Evolutionary conservation across 2,329 filamentous ascomycete genomes (phyloP).

Genomic region (Xylaria sp.): DNA sequence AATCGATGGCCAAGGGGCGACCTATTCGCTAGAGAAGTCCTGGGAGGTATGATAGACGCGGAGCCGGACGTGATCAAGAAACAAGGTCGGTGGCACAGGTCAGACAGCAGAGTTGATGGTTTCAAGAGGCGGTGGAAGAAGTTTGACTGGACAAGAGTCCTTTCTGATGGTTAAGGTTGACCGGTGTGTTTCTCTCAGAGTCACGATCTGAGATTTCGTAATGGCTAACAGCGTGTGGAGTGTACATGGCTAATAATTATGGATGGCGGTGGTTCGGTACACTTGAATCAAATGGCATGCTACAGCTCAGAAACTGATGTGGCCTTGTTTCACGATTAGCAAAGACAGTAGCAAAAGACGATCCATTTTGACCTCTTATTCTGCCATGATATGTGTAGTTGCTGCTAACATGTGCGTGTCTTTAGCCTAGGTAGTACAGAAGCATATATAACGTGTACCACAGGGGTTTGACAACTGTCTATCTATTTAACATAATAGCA

Average conservation of each 20-base stretch:
- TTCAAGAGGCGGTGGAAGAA: slow-evolving; percentile 90
- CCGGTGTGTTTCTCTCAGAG: neutral
- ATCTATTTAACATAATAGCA: too few species aligned
- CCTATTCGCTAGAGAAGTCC: slow-evolving; percentile 88
- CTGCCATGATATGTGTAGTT: neutral
- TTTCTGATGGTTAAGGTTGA: slow-evolving; percentile 55
- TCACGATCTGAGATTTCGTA: neutral
- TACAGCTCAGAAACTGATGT: neutral
- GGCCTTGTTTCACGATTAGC: neutral
- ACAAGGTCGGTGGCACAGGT: slow-evolving; percentile 85
- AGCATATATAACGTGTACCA: too few species aligned
- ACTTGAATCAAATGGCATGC: neutral
- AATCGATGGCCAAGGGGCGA: slow-evolving; percentile 90
- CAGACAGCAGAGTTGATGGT: slow-evolving; percentile 75
- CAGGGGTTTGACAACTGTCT: too few species aligned
- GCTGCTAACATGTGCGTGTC: too few species aligned
- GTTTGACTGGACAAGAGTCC: slow-evolving; percentile 84
- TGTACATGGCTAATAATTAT: too few species aligned
- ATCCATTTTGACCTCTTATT: neutral
- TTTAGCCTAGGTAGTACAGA: too few species aligned
- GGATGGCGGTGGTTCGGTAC: neutral
- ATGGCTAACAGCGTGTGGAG: neutral
- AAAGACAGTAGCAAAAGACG: neutral
- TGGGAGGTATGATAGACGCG: slow-evolving; percentile 90
- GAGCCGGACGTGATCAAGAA: slow-evolving; percentile 86